Base-by-base conservation (phyloP, 1,284 basidiomycete genomes). In the Trametes versicolor region DNA sequence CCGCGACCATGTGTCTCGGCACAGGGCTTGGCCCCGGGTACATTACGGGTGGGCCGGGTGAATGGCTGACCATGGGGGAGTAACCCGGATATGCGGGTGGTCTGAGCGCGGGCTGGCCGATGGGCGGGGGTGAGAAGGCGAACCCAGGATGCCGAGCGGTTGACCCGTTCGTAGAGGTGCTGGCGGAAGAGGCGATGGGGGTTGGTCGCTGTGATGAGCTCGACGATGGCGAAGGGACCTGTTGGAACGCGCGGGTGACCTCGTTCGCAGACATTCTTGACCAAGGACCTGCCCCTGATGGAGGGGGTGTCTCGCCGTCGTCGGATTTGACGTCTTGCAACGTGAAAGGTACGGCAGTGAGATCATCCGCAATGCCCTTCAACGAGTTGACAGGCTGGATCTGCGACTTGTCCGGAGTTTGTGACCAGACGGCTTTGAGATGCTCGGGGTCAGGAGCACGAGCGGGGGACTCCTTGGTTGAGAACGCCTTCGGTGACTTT, bases 341-440 rank as follows among this genome's bases (percentile, higher is more conserved):
- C 4, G 88, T 89, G 76, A 93, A 92, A 13, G 92, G 90, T 39
- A 94, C 80, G 43, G 88, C 82, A 34, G 88, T 88, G 64, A 93
- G 79, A 72, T 94, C 92, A 73, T 94, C 92, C 23, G 87, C 87
- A 59, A 94, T 93, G 19, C 87, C 88, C 73, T 93, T 87, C 66
- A 94, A 77, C 0, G 92, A 94, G 74, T 94, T 94, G n/a, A 91
- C 81, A 10, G 86, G 80, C 51, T 88, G 86, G 17, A 85, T 74
- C 57, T 83, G 83, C 13, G 86, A 81, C 73, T 90, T 89, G 71
- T 88, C 86, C 2, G 92, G 83, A 10, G 88, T 83, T 73, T 92
- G 88, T n/a, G 90, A 91, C 93, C 93, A 95, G 12, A 94, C 86
- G 36, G 91, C 89, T 76, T 91, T 94, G 59, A 94, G 79, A 70